Percentiles rank a stretch among this genome's conserved stretches.
phyloP scores from a whole-genome alignment of 768 basidiomycete species.

The Amanita pallidorosea region DNA sequence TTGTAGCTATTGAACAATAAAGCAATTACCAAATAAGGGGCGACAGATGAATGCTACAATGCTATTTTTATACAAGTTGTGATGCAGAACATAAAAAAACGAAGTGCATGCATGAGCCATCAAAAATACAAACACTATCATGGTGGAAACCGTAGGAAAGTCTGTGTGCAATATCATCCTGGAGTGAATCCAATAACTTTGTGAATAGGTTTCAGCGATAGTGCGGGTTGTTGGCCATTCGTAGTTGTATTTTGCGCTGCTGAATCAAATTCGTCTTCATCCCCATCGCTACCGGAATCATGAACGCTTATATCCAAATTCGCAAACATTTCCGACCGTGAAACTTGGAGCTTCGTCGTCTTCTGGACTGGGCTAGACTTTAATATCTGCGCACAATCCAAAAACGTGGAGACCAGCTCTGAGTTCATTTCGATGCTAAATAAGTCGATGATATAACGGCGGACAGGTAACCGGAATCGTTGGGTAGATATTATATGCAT shows the following conservation, averaged over 20 bases:
- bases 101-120: not conserved
- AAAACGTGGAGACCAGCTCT: constrained; percentile 44
- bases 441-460: constrained; percentile 85
- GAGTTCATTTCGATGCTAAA: constrained; percentile 77
- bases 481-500: constrained; percentile 83
- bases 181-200: constrained; percentile 1
- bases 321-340: constrained; percentile 1
- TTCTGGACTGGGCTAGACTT: constrained; percentile 35
- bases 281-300: not conserved
- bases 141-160: not conserved
- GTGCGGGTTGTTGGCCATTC: not conserved
- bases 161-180: not conserved
- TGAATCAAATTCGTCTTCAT: constrained; percentile 3
- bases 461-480: constrained; percentile 84
- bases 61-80: not conserved
- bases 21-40: not conserved
- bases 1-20: not conserved
- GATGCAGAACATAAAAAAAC: not conserved
- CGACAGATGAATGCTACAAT: not conserved
- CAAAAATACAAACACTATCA: not conserved
- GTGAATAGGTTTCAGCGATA: constrained; percentile 1
- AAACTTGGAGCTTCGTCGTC: not conserved
- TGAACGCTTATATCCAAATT: not conserved
- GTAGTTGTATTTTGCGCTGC: not conserved
- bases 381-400: constrained; percentile 39